Base-by-base conservation (phyloP, 1,284 basidiomycete genomes). In the Agroathelia rolfsii region DNA sequence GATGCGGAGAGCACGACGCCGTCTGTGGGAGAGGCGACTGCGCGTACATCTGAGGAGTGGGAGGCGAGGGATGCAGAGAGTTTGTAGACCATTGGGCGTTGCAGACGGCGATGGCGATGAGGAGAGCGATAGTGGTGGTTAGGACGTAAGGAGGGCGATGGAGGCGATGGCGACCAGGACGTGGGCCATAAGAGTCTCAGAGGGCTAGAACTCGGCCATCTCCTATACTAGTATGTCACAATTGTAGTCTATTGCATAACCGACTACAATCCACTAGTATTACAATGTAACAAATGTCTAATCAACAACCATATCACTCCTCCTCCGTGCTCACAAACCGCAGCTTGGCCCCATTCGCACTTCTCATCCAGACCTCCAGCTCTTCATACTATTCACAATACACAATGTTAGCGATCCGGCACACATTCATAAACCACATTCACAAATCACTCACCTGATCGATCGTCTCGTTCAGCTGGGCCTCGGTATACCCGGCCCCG, bases 401-500 rank as follows among this genome's bases (percentile, higher is more conserved):
- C 40, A 40, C 18, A 36, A 32, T 17, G 17, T 37, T 39, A 42
- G 43, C 41, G n/a, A 30, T 19, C 18, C 19, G 12, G 11, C 28
- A 13, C 2, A 24, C 11, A 40, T 10, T 28, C 18, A 17, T 13
- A 17, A 28, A 29, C 34, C 14, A 32, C 31, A 32, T 24, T 33
- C 36, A 30, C 13, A 23, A 15, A 28, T 29, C 15, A 61, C 78
- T 50, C 48, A 90, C 88, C 62, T 82, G 67, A 12, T 64, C 48
- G 36, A 93, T 77, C 1, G 86, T 85, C 43, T 87, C 80, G 66
- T 82, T 87, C 19, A 97, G 65, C 55, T 90, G 82, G 5, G 72
- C 76, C 54, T 97, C 93, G 8, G 87, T 95, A 58, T 83, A 94
- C 5, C 92, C 90, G 48, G 77, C 79, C 28, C 78, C 79, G 30